phyloP scores from a whole-genome alignment of 2,329 filamentous ascomycete genomes.

The Pseudonectria buxi region DNA sequence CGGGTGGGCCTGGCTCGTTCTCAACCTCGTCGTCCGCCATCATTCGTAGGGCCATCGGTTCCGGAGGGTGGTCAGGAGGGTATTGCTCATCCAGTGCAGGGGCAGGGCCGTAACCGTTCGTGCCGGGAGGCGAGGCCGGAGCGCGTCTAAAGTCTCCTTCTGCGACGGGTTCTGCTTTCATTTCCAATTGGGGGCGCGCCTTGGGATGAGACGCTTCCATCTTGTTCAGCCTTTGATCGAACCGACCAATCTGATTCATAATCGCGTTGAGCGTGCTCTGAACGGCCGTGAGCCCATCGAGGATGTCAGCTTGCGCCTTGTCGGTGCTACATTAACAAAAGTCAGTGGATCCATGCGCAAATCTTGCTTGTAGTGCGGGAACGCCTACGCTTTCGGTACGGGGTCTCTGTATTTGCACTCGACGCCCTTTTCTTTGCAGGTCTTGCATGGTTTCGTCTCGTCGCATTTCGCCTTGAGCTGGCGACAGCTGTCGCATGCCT shows the following conservation, averaged over 20 bases:
- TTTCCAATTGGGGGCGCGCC: conserved; percentile 9
- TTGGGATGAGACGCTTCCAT: conserved; percentile 26
- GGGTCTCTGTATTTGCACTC: conserved; percentile 86
- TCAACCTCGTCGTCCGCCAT: conserved; percentile 43
- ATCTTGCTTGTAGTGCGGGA: background rate
- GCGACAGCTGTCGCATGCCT: conserved; percentile 89
- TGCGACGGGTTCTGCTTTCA: conserved; percentile 23
- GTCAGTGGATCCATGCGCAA: conserved; percentile 4
- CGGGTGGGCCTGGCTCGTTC: conserved; percentile 43
- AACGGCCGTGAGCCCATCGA: conserved; percentile 45
- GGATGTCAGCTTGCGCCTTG: conserved; percentile 53
- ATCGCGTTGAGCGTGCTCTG: conserved; percentile 31
- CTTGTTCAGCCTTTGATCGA: conserved; percentile 33
- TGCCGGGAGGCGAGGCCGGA: conserved; percentile 14
- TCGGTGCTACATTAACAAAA: conserved; percentile 39
- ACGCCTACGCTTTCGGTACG: conserved; percentile 76
- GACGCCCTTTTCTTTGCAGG: conserved; percentile 79
- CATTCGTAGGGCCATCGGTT: conserved; percentile 15
- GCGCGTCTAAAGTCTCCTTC: conserved; percentile 25
- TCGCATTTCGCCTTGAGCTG: conserved; percentile 88
- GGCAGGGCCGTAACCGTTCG: conserved; percentile 13
- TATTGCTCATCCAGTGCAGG: conserved; percentile 12
- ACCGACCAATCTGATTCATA: conserved; percentile 29
- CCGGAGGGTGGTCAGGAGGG: conserved; percentile 16
- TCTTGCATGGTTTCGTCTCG: conserved; percentile 75